phyloP scores from a whole-genome alignment of 75 land plant genomes.

The Sequoiadendron giganteum region DNA sequence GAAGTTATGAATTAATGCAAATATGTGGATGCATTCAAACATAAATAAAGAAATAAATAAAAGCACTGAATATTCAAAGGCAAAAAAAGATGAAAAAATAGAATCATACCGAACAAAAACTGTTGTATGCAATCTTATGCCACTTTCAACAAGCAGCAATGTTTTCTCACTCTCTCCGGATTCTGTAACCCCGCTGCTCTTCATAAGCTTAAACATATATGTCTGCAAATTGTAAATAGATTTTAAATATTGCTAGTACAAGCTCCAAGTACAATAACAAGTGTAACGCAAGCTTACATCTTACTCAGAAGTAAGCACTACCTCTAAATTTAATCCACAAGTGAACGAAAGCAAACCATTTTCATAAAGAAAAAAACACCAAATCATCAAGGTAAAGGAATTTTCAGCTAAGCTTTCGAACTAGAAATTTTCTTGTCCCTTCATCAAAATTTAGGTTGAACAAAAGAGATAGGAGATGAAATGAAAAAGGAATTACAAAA shows the following conservation, averaged over 20 bases:
- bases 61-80: neutral
- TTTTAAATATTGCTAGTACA: neutral
- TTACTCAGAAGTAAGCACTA: neutral
- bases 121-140: slow-evolving; percentile 88
- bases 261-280: neutral
- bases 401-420: too few relatives aligned
- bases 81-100: neutral
- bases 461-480: too few relatives aligned
- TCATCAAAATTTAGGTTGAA: too few relatives aligned
- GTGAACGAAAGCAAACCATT: neutral
- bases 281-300: neutral
- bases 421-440: too few relatives aligned
- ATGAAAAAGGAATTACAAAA: too few relatives aligned
- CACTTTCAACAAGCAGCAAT: slow-evolving; percentile 89
- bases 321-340: neutral
- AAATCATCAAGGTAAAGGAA: too few relatives aligned
- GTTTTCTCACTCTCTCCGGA: slow-evolving; percentile 98
- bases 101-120: slow-evolving; percentile 65
- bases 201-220: slow-evolving; percentile 93
- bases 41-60: slow-evolving; percentile 2
- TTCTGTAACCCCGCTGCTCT: slow-evolving; percentile 92
- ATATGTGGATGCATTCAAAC: neutral
- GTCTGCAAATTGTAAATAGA: slow-evolving; percentile 46
- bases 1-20: neutral
- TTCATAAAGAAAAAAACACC: too few relatives aligned